Evolutionary conservation across 768 basidiomycete species (phyloP), one percentile per base, ranked within the genome.

Genomic region (Coprinopsis cinerea): DNA sequence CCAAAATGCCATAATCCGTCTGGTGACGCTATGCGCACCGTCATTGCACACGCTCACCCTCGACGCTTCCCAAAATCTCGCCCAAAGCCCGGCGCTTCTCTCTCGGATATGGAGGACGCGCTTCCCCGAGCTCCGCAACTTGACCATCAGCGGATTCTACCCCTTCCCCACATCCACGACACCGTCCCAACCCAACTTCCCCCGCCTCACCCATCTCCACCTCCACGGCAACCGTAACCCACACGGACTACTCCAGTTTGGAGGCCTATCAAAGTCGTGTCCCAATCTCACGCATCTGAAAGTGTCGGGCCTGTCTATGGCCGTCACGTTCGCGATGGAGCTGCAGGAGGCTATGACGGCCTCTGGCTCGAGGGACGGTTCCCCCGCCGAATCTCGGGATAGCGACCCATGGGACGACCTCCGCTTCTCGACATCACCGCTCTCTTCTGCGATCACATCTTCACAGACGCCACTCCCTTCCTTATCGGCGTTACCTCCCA

Each of bases 211-310:
- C 37, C 63, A 61, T 14, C 68, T 81, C 0, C 74, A 74, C 40
- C 69, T 79, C 1, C 59, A 68, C 15, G 78, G 77, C 4, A 76
- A 78, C 54, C 64, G 74, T 14, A 78, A 77, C 41, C 77, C 78
- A 0, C 65, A 70, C 40, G 77, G 77, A 0, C 56, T 79, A 0
- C 61, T 81, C 4, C 62, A 71, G 27, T 6, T 67, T 26, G 67
- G 65, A 35, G 61, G 57, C 0, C 64, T 79, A 4, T 66, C 66
- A 23, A 60, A 64, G 3, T 65, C 69, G 0, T 76, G 67, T 53
- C 77, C 77, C 0, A 43, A 48, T 0, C 57, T 79, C 6, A 64
- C 58, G 9, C 61, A 70, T 30, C 59, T 79, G 13, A 59, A 63
- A 18, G 56, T 79, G 17, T 72, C 72, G 1, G 76, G 76, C 6